These are phyloP conservation scores for Comarum palustre DNA, from an alignment of 306 rosid genomes.

Conservation along the genomic window DNA sequence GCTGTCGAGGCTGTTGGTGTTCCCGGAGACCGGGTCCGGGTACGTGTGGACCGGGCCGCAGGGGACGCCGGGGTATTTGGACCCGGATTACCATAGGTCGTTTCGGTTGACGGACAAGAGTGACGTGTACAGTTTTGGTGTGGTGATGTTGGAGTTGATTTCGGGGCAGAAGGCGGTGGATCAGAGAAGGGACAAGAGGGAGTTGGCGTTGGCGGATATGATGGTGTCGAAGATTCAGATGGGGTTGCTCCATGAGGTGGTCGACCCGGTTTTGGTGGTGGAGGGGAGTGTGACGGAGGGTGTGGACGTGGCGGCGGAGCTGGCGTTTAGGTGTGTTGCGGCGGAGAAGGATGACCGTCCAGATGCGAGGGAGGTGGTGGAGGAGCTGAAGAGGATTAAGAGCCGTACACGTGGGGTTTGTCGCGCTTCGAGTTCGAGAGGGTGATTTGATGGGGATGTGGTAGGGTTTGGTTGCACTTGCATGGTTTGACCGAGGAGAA, in stretches of 20 bases:
- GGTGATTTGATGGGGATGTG: conserved; percentile 19
- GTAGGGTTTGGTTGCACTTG: conserved; percentile 30
- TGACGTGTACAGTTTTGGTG: conserved; percentile 94
- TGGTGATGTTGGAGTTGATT: conserved; percentile 69
- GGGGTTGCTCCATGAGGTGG: conserved; percentile 70
- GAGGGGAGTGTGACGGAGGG: conserved; percentile 38
- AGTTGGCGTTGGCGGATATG: conserved; percentile 75
- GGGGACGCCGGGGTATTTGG: conserved; percentile 93
- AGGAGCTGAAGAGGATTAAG: conserved; percentile 59
- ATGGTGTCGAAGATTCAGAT: conserved; percentile 80
- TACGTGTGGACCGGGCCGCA: conserved; percentile 96
- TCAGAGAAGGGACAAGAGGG: conserved; percentile 65
- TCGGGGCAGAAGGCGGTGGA: conserved; percentile 81
- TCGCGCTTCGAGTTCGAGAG: conserved; percentile 23
- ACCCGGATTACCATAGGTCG: conserved; percentile 89
- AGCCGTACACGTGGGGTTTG: conserved; percentile 34
- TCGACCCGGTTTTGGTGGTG: conserved; percentile 54
- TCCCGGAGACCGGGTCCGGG: conserved; percentile 54
- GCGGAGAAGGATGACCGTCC: conserved; percentile 93
- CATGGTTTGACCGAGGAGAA: conserved; percentile 40
- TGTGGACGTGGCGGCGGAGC: conserved; percentile 64
- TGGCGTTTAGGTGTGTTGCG: conserved; percentile 91
- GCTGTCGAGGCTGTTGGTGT: conserved; percentile 61
- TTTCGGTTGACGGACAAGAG: conserved; percentile 91
- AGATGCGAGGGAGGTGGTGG: conserved; percentile 72